phyloP scores from a whole-genome alignment of 225 moss, liverwort and hornwort species.

The Marchantia paleacea region DNA sequence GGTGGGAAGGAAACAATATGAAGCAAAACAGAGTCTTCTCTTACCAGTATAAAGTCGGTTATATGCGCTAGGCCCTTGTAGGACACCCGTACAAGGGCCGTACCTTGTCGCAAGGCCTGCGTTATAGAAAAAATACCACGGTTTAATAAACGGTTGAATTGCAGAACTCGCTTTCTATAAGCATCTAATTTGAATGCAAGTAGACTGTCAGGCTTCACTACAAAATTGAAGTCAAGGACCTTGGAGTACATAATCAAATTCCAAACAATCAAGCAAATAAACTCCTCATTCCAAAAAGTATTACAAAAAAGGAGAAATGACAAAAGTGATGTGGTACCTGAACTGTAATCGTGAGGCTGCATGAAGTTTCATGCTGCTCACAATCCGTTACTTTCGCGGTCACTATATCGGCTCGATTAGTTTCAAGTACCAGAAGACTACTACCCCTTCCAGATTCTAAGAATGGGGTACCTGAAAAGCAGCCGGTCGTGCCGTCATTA shows the following conservation, averaged over 20 bases:
- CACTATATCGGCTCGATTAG: constrained; percentile 83
- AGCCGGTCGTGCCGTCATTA: background rate
- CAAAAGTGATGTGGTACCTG: constrained; percentile 35
- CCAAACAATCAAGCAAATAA: background rate
- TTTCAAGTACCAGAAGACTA: constrained; percentile 64
- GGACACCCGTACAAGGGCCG: constrained; percentile 76
- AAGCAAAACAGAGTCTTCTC: background rate
- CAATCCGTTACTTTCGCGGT: constrained; percentile 68
- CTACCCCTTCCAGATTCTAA: constrained; percentile 60
- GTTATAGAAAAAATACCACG: background rate
- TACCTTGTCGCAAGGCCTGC: constrained; percentile 86
- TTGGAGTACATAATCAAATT: too few species aligned
- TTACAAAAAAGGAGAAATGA: background rate
- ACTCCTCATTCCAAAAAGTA: background rate
- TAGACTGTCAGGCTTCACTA: too few species aligned
- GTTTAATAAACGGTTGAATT: background rate
- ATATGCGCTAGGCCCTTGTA: constrained; percentile 55
- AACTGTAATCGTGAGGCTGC: constrained; percentile 56
- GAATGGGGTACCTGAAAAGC: constrained; percentile 59
- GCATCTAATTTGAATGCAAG: too few species aligned
- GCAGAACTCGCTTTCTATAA: background rate
- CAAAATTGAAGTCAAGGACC: too few species aligned
- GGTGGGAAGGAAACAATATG: too few species aligned
- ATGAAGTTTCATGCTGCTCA: constrained; percentile 44
- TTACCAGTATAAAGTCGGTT: constrained; percentile 79